Evolutionary conservation across 805 yeast species (phyloP), one percentile per base, ranked within the genome.

Genomic region (Myxozyma melibiosi): DNA sequence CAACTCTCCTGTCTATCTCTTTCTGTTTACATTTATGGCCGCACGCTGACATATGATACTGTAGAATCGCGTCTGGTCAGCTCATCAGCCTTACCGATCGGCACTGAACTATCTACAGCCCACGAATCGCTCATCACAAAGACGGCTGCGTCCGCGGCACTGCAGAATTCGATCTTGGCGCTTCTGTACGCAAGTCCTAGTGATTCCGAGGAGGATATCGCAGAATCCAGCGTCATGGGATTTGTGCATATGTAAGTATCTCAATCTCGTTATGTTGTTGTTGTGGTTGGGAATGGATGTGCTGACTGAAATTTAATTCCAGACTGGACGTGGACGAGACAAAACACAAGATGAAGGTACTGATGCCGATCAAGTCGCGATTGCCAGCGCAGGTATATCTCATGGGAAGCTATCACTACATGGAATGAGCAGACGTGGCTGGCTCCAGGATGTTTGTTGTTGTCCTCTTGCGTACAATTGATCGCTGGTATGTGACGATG

Each of bases 301-400:
- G 34, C 31, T 25, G 43, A 4, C 18, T 46, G 31, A 7, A 20
- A 6, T 24, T n/a, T 43, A 43, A 68, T 68, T 9, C 40, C 66
- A 73, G 78, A 5, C 71, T 73, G 16, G 85, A 83, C 61, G 88
- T 84, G 22, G 96, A 91, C 67, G 97, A 92, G 62, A 74, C 81
- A 14, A 85, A 84, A 66, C 78, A 80, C 14, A 85, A 81, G 64
- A 68, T 88, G 53, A 85, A 85, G 66, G 77, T 94, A 7, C 75
- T 92, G 60, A 76, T 90, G 60, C 98, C 99, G 0, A 86, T 89
- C 4, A 97, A 96, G 1, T 95, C 96, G 0, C 75, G 85, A 39
- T 74, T 91, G 24, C 99, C 99, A 0, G 78, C 84, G 25, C 82
- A 84, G 61, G 84, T 87, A 1, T 76, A 89, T 66, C 70, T 94